Conservation (phyloP, 768 basidiomycete genomes). For the Coprinellus aureogranulatus region DNA sequence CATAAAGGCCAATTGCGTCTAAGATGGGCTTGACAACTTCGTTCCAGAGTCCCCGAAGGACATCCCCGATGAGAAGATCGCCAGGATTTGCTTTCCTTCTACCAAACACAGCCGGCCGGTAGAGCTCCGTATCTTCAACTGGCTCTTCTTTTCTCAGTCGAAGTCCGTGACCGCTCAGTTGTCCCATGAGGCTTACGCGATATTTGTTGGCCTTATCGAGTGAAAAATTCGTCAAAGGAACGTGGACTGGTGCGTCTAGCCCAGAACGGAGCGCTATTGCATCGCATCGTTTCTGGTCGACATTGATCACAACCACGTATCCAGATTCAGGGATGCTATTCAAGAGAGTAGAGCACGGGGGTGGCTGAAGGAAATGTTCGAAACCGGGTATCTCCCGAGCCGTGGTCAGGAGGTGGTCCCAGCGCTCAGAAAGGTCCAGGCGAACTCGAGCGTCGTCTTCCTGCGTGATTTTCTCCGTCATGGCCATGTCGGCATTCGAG, state of each 20-base stretch:
- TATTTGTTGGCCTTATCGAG: not conserved
- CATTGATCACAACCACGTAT: conserved; percentile 8
- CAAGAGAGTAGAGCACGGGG: not conserved
- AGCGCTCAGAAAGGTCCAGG: not conserved
- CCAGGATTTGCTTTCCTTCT: no score
- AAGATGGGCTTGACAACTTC: conserved; percentile 2
- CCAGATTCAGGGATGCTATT: not conserved
- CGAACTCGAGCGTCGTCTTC: not conserved
- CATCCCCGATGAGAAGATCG: no score
- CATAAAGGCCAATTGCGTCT: conserved; percentile 1
- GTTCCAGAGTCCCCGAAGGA: no score
- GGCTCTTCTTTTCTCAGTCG: no score
- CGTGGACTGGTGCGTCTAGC: not conserved
- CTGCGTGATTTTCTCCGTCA: not conserved
- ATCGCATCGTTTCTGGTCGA: conserved; percentile 2
- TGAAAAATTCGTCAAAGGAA: conserved; percentile 7
- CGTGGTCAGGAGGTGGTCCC: not conserved
- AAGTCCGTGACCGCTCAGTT: no score
- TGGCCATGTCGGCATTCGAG: not conserved
- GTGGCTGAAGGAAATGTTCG: conserved; percentile 1
- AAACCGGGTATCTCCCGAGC: not conserved
- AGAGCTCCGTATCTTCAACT: no score
- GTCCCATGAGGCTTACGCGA: not conserved
- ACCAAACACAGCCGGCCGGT: no score
- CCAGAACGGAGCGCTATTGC: conserved; percentile 4